phyloP scores from a whole-genome alignment of 306 rosid genomes.

The Cicer pinnatifidum region DNA sequence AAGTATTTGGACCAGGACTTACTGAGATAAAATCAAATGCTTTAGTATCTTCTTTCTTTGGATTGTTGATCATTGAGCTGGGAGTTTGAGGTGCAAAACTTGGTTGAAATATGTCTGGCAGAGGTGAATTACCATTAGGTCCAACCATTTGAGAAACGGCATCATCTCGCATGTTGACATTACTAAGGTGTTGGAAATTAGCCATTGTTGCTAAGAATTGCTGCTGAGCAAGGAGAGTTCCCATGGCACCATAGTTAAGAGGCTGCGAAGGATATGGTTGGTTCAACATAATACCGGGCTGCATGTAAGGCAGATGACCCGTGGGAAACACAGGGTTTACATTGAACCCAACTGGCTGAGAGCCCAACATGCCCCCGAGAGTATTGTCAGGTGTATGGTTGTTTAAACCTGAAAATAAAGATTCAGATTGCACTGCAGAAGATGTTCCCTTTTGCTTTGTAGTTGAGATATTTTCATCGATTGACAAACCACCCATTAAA shows the following conservation, averaged over 20 bases:
- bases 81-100: conserved; percentile 64
- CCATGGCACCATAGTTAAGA: conserved; percentile 74
- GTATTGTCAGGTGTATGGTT: conserved; percentile 51
- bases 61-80: conserved; percentile 61
- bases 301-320: conserved; percentile 62
- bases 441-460: conserved; percentile 57
- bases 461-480: conserved; percentile 59
- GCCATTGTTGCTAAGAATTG: conserved; percentile 86
- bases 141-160: conserved; percentile 60
- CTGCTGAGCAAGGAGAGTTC: conserved; percentile 79
- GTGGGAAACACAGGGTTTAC: conserved; percentile 65
- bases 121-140: conserved; percentile 58
- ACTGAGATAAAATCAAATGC: conserved; percentile 98
- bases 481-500: conserved; percentile 71
- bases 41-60: conserved; percentile 89
- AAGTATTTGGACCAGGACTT: conserved; percentile 48
- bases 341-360: conserved; percentile 62
- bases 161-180: conserved; percentile 59
- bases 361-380: conserved; percentile 58
- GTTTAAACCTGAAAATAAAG: conserved; percentile 60
- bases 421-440: conserved; percentile 50
- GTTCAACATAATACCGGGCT: conserved; percentile 72
- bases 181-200: conserved; percentile 72
- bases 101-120: conserved; percentile 91
- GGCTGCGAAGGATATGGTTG: conserved; percentile 78